Percentiles rank a stretch among this genome's conserved stretches.
Conservation (phyloP, 208 protist genomes). For the Borovskyia barvae region DNA sequence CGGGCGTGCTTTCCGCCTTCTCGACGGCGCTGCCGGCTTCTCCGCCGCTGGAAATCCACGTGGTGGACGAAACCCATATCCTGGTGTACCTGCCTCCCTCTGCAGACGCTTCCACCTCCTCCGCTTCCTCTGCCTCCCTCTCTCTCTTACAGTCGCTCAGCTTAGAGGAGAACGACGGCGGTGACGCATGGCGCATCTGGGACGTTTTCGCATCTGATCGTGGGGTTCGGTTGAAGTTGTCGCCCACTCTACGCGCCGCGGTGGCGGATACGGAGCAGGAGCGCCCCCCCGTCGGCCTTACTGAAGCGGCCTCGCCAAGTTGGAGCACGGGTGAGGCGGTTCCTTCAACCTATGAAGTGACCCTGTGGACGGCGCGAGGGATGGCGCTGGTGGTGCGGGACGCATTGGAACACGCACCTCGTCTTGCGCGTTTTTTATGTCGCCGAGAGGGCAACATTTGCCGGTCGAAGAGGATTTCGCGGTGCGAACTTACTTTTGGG, state of each 20-base stretch:
- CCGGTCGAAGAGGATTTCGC: too few relatives aligned
- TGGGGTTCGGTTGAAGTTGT: slow-evolving; percentile 13
- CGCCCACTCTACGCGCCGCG: too few relatives aligned
- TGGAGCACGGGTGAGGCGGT: not conserved
- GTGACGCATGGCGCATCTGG: slow-evolving; percentile 3
- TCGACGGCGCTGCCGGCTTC: not conserved
- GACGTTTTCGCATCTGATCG: not conserved
- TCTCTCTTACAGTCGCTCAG: slow-evolving; percentile 9
- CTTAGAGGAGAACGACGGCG: not conserved
- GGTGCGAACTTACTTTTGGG: not conserved
- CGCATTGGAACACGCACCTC: not conserved
- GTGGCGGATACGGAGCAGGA: too few relatives aligned
- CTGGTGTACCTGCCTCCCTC: slow-evolving; percentile 46
- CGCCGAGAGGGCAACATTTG: not conserved
- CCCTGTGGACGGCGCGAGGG: slow-evolving; percentile 29
- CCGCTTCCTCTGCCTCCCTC: too few relatives aligned
- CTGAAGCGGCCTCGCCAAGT: too few relatives aligned
- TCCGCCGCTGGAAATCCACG: slow-evolving; percentile 30
- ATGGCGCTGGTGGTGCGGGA: slow-evolving; percentile 6
- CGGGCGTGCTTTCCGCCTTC: too few relatives aligned
- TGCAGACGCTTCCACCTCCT: not conserved
- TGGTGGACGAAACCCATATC: slow-evolving; percentile 49
- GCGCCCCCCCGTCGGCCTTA: too few relatives aligned
- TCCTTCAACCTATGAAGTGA: slow-evolving; percentile 15
- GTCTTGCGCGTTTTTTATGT: slow-evolving; percentile 4